Base-by-base conservation (phyloP, 495 filamentous ascomycete genomes). In the Neurospora cerealis region DNA sequence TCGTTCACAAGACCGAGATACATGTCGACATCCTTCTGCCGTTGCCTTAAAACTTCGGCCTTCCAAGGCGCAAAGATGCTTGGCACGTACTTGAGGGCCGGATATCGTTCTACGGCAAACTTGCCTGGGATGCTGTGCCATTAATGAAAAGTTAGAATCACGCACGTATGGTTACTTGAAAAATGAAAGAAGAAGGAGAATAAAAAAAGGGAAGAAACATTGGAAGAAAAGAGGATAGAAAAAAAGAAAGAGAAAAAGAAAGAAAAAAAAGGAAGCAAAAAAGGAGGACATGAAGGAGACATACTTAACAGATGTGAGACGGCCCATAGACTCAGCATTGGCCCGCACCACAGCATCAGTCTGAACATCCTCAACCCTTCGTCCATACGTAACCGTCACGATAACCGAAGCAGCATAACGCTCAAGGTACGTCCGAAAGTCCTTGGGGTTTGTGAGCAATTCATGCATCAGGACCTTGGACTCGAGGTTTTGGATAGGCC, bases 351-450 rank as follows among this genome's bases (percentile, higher is more conserved):
- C 86, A 38, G 86, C 80, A 69, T 87, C 81, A 21, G 86, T 85
- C 39, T 86, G 80, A 39, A 89, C 80, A 24, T 85, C 80, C 77
- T 89, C 85, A 19, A 90, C 87, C 36, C 88, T 79, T 37, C 88
- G 83, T 7, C 88, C 88, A 75, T 89, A 90, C 13, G 87, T 87
- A 28, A 90, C 86, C 24, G 83, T 88, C 32, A 89, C 86, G 40
- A 90, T 87, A 34, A 90, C 85, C 40, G 86, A 87, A 8, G 86
- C 85, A 2, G 88, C 87, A 75, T 88, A 90, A 38, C 88, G 83
- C 76, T 89, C 87, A 24, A 83, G 76, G 69, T 83, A 81, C 10
- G 73, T 79, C 28, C 81, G 77, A 42, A 80, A 83, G 0, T 71
- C 72, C 32, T 72, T 74, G 4, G 85, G 84, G 4, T 73, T 78